Evolutionary conservation across 805 yeast genomes (phyloP), one percentile per base, ranked within the genome.

Genomic region (Saitoella complicata): DNA sequence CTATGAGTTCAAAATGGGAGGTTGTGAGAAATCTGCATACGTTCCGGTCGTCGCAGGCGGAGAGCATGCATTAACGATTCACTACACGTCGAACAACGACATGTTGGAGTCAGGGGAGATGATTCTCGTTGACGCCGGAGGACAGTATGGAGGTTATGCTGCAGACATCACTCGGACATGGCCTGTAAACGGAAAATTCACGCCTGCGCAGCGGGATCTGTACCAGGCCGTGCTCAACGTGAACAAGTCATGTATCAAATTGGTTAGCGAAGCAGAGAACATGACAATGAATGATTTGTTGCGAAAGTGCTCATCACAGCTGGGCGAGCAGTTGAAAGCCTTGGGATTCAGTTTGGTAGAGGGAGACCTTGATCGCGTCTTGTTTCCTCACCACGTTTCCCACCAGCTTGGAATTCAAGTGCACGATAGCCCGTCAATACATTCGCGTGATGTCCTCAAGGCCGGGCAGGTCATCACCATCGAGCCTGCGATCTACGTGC

Each of bases 21-120:
- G 98, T 1, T 86, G 96, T 61, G 94, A 84, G 51, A 74, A 74
- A 49, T 73, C 80, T 37, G 96, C 96, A 0, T 91, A 91, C 58
- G 74, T 87, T 13, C 97, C 99, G 0, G 99, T 91, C 7, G 94
- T 91, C 3, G 99, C 97, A 5, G 80, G 94, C 33, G 98, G 98
- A 1, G 64, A 72, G 31, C 87, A 91, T 59, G 85, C 96, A 0
- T 64, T 91, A 37, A 82, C 88, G 37, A 88, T 91, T 48, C 99
- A 91, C 62, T 91, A 91, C 60, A 87, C 95, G 0, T 68, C 94
- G 47, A 91, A 91, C 56, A 94, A 91, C 60, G 94, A 84, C 56
- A 61, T 80, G 8, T 69, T 91, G 9, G 43, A 39, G 47, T 44
- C 30, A 8, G 85, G 78, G 50, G 96, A 88, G 50, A 64, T 83